Evolutionary conservation across 208 protist genomes (phyloP), one percentile per base, ranked within the genome.

Genomic region (Leishmania braziliensis): DNA sequence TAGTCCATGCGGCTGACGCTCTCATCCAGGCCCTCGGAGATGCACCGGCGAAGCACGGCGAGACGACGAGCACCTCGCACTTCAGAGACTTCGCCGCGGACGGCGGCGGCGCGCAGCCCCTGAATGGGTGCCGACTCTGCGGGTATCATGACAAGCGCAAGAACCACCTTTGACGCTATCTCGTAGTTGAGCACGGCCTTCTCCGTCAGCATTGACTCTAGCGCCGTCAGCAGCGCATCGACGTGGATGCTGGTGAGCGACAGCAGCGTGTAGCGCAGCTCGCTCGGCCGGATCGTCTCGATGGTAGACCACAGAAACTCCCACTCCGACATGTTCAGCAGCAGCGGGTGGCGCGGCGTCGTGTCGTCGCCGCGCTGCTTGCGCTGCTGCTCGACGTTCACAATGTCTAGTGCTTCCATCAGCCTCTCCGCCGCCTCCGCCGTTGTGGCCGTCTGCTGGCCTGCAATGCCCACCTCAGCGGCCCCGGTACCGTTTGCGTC

Each of bases 321-420:
- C 90, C 92, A 96, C 56, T 91, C 88, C 10, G 88, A 88, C 62
- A 87, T 83, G 83, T 96, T 94, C 18, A 80, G 76, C 65, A 95
- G 87, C 54, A 98, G 84, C 5, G 91, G 91, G 82, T 96, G 91
- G 8, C 88, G 89, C 23, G 85, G 87, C 36, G 81, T 84, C 58
- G 82, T 65, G 54, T 96, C 95, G 36, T 94, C 88, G 16, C 84
- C 68, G 86, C 91, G 91, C 58, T 83, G 78, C 73, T 87, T 69
- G 10, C 92, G 90, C 83, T 97, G 95, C 75, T 90, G 88, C 84
- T 97, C 95, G 3, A 97, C 84, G 65, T 85, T 93, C 39, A 97
- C 87, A 23, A 97, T 77, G 68, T 97, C 95, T 9, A 97, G 89
- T 8, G 95, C 95, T 85, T 95, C 92, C 95, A 97, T 97, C 39